phyloP scores from a whole-genome alignment of 768 basidiomycete species.

The Phallus indusiatus region DNA sequence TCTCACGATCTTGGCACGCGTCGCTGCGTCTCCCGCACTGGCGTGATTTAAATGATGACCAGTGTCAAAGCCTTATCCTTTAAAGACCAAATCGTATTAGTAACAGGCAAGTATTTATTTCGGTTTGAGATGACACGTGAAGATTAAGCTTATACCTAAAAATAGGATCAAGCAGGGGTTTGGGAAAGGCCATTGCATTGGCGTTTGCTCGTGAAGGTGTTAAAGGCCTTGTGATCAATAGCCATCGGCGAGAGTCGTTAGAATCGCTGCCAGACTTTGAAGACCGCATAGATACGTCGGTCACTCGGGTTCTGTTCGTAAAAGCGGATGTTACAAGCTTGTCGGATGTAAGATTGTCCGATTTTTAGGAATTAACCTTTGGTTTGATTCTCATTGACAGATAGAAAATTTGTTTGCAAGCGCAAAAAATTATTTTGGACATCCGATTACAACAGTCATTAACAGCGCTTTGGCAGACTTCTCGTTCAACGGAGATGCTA shows the following conservation, averaged over 20 bases:
- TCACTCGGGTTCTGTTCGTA: conserved; percentile 1
- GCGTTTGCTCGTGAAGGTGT: conserved; percentile 5
- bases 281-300: not conserved
- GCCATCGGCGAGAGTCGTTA: not conserved
- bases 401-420: not conserved
- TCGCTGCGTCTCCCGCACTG: too few species aligned
- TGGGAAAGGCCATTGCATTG: conserved; percentile 4
- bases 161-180: conserved; percentile 1
- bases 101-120: not conserved
- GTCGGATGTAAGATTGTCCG: not conserved
- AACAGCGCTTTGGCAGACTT: conserved; percentile 1
- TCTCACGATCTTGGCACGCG: too few species aligned
- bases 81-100: conserved; percentile 3
- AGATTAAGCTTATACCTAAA: not conserved
- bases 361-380: not conserved
- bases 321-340: conserved; percentile 4
- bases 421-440: not conserved
- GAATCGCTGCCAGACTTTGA: not conserved
- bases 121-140: not conserved
- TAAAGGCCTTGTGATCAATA: not conserved
- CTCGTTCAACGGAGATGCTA: not conserved
- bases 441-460: conserved; percentile 5
- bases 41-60: not conserved
- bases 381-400: not conserved
- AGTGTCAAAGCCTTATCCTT: not conserved